These are phyloP conservation scores for Phytophthora tentaculata DNA, from an alignment of 352 stramenopile genomes.

Conservation along the genomic window DNA sequence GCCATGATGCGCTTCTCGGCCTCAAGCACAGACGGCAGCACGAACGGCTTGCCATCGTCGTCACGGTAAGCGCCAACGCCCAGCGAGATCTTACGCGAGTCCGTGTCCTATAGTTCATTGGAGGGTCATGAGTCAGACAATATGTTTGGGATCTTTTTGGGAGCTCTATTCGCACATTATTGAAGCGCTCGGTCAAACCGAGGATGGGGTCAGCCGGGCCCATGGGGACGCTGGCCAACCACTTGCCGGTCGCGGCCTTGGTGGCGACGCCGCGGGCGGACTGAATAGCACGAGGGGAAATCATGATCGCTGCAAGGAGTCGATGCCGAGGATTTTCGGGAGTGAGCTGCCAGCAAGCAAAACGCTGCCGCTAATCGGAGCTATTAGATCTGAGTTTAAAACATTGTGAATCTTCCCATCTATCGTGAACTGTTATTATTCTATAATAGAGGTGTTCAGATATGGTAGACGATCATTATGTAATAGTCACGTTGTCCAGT, in stretches of 20 bases:
- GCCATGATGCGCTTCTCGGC: slow-evolving; percentile 96
- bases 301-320: slow-evolving; percentile 31
- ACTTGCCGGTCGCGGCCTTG: slow-evolving; percentile 51
- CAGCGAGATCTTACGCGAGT: slow-evolving; percentile 96
- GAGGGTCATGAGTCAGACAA: not conserved
- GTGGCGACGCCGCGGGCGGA: slow-evolving; percentile 52
- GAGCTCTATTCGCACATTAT: slow-evolving; percentile 66
- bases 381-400: slow-evolving; percentile 29
- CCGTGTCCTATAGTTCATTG: slow-evolving; percentile 71
- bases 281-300: slow-evolving; percentile 41
- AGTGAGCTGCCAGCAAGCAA: slow-evolving; percentile 25
- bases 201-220: slow-evolving; percentile 97
- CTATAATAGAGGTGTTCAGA: not conserved
- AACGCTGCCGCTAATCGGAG: slow-evolving; percentile 24
- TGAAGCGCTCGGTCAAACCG: slow-evolving; percentile 93
- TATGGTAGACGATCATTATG: not conserved
- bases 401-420: slow-evolving; percentile 13
- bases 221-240: slow-evolving; percentile 91
- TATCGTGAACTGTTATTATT: not conserved
- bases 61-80: slow-evolving; percentile 99
- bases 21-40: slow-evolving; percentile 97
- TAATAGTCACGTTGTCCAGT: not conserved
- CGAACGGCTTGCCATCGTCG: slow-evolving; percentile 94
- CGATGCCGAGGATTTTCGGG: slow-evolving; percentile 31
- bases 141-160: slow-evolving; percentile 6